phyloP scores from a whole-genome alignment of 371 early-diverging fungal genomes.

The Syncephalastrum racemosum region DNA sequence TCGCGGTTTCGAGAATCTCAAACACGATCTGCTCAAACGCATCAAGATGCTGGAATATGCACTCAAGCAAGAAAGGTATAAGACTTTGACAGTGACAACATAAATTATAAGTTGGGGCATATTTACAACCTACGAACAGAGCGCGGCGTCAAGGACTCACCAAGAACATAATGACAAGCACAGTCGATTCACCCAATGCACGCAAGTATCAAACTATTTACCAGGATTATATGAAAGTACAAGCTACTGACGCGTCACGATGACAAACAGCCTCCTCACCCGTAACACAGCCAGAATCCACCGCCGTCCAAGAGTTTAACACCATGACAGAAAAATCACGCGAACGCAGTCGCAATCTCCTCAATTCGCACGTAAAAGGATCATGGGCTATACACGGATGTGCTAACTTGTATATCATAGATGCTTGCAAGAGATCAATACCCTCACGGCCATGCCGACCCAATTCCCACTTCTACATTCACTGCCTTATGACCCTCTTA shows the following conservation, averaged over 20 bases:
- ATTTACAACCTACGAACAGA: slow-evolving; percentile 2
- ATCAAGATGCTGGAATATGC: slow-evolving; percentile 92
- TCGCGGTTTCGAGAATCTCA: slow-evolving; percentile 74
- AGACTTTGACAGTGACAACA: slow-evolving; percentile 12
- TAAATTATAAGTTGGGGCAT: not conserved
- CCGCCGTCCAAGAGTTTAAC: not conserved
- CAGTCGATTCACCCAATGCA: slow-evolving; percentile 22
- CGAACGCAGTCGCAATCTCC: slow-evolving; percentile 69
- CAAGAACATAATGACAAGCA: not conserved
- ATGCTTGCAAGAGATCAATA: slow-evolving; percentile 67
- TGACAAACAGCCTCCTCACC: slow-evolving; percentile 19
- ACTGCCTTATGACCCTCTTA: slow-evolving; percentile 3
- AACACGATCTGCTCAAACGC: slow-evolving; percentile 74
- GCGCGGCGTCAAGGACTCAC: not conserved
- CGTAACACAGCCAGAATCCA: not conserved
- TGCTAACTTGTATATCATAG: slow-evolving; percentile 21
- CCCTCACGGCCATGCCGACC: slow-evolving; percentile 49
- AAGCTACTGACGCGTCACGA: slow-evolving; percentile 1
- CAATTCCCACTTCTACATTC: slow-evolving; percentile 33
- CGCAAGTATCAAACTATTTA: slow-evolving; percentile 12
- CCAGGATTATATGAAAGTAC: not conserved
- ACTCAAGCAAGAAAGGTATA: slow-evolving; percentile 70
- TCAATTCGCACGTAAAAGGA: slow-evolving; percentile 66
- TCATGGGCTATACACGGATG: slow-evolving; percentile 2
- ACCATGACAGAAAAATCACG: slow-evolving; percentile 30